phyloP scores from a whole-genome alignment of 345 rosid genomes.

The Salix koriyanagi region DNA sequence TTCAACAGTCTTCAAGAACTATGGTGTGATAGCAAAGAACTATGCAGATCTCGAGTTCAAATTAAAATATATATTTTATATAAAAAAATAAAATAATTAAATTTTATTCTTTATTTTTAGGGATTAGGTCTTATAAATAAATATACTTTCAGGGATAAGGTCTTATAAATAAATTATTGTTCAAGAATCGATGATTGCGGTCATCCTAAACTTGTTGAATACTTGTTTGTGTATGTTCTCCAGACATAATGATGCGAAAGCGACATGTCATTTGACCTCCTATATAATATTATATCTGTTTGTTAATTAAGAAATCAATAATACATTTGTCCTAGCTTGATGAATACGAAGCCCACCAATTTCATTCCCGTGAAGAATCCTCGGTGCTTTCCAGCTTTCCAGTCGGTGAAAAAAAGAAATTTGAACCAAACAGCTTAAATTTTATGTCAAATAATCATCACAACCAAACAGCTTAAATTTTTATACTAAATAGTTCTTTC shows the following conservation, averaged over 20 bases:
- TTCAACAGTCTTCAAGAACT: neutral
- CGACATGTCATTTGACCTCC: neutral
- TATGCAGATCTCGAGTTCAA: too few relatives aligned
- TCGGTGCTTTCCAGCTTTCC: neutral
- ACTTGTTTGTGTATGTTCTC: neutral
- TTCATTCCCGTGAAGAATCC: neutral
- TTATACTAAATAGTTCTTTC: too few relatives aligned
- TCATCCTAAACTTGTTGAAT: neutral
- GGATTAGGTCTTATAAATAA: too few relatives aligned
- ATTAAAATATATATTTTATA: rapidly evolving
- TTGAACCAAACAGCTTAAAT: too few relatives aligned
- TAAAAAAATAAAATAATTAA: too few relatives aligned
- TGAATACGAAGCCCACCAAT: neutral
- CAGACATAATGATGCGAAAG: neutral
- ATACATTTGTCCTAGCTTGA: neutral
- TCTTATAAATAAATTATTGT: neutral
- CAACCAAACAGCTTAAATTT: too few relatives aligned
- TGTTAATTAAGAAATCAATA: neutral
- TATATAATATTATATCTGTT: neutral
- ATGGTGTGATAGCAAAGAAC: too few relatives aligned
- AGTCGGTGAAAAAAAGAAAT: neutral
- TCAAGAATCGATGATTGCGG: constrained; percentile 14
- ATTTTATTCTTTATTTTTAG: too few relatives aligned
- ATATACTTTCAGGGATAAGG: too few relatives aligned
- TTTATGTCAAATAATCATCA: too few relatives aligned